phyloP scores from a whole-genome alignment of 495 filamentous ascomycete species.

The Aspergillus indologenus region DNA sequence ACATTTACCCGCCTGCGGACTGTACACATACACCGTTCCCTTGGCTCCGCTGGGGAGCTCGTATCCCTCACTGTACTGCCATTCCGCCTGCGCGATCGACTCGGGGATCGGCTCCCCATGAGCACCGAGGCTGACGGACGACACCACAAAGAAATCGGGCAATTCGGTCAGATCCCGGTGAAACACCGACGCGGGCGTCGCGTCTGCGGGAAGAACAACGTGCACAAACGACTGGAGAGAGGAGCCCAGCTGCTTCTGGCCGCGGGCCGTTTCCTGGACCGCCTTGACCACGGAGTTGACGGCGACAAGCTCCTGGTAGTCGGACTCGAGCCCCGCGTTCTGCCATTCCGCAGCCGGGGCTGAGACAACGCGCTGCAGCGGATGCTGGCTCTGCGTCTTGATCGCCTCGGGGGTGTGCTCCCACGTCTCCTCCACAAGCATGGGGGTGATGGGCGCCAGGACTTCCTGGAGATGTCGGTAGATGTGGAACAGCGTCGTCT shows the following conservation, averaged over 20 bases:
- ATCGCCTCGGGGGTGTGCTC: slow-evolving; percentile 65
- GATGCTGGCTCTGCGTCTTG: slow-evolving; percentile 48
- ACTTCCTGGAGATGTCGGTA: slow-evolving; percentile 68
- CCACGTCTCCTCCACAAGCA: slow-evolving; percentile 88
- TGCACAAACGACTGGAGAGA: slow-evolving; percentile 69
- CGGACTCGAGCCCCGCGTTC: slow-evolving; percentile 36
- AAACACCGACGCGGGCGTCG: slow-evolving; percentile 35
- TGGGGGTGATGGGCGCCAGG: slow-evolving; percentile 75
- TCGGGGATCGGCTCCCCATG: slow-evolving; percentile 26
- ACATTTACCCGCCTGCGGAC: slow-evolving; percentile 71
- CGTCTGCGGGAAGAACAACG: slow-evolving; percentile 33
- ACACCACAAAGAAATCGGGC: slow-evolving; percentile 73
- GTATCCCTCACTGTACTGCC: slow-evolving; percentile 55
- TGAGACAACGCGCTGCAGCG: slow-evolving; percentile 37
- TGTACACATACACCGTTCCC: slow-evolving; percentile 58
- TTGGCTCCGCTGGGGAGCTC: slow-evolving; percentile 42
- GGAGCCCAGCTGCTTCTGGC: slow-evolving; percentile 64
- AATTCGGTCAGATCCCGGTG: slow-evolving; percentile 60
- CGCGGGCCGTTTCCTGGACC: slow-evolving; percentile 65
- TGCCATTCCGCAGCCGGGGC: slow-evolving; percentile 35
- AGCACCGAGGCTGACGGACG: slow-evolving; percentile 53
- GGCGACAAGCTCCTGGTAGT: slow-evolving; percentile 56
- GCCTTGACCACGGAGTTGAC: slow-evolving; percentile 62
- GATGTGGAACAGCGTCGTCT: slow-evolving; percentile 69
- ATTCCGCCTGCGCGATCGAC: slow-evolving; percentile 37